Percentiles rank a stretch among this genome's conserved stretches.
Conservation (phyloP, 305 asterid species). For the Fraxinus sp. region DNA sequence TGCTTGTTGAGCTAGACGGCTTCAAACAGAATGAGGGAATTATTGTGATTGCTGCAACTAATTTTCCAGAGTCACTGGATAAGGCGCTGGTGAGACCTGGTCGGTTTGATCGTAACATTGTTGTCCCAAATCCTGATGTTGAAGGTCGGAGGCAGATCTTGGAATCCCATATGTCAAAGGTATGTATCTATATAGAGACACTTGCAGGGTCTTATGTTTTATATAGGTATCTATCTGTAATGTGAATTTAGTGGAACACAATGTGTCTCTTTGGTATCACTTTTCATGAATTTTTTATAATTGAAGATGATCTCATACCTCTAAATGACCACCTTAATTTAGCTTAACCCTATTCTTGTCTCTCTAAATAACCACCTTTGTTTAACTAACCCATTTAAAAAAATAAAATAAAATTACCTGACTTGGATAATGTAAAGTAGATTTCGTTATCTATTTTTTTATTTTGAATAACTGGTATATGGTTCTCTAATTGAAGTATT, state of each 20-base stretch:
- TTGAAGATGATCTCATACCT: neutral
- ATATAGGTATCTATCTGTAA: neutral
- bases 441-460: neutral
- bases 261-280: neutral
- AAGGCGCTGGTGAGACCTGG: conserved; percentile 96
- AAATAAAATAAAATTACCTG: neutral
- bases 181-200: conserved; percentile 24
- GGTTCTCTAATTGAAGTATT: neutral
- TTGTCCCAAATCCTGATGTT: conserved; percentile 96
- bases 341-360: neutral
- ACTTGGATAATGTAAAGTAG: neutral
- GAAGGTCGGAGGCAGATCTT: conserved; percentile 95
- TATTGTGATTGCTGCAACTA: conserved; percentile 91
- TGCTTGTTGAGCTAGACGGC: conserved; percentile 96
- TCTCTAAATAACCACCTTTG: neutral
- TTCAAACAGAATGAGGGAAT: conserved; percentile 97
- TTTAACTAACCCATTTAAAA: neutral
- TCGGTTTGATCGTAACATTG: conserved; percentile 84
- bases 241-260: neutral
- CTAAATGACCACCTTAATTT: neutral
- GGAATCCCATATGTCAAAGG: conserved; percentile 92
- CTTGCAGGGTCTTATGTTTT: neutral
- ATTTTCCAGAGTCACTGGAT: conserved; percentile 91
- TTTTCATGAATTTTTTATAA: neutral
- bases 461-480: neutral